These are phyloP conservation scores for Quercus ilex DNA, from an alignment of 306 rosid genomes.

Conservation along the genomic window DNA sequence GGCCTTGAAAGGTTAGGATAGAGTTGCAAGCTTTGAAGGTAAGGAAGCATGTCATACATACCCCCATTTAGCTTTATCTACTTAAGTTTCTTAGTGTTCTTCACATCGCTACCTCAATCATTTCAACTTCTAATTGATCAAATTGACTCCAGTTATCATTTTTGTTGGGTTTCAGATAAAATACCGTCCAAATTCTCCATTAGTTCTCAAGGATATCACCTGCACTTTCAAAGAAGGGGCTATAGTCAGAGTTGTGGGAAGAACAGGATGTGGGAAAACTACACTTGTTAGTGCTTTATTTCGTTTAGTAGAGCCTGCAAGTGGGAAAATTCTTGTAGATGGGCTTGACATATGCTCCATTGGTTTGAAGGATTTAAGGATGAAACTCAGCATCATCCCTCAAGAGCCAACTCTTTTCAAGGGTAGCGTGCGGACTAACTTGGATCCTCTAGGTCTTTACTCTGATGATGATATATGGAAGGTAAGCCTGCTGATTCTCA, in stretches of 20 bases:
- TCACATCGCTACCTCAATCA: not conserved
- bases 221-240: conserved; percentile 51
- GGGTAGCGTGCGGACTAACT: conserved; percentile 48
- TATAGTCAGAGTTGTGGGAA: conserved; percentile 59
- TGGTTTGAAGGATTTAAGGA: conserved; percentile 54
- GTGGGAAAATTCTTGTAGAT: conserved; percentile 45
- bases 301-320: conserved; percentile 49
- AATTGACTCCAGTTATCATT: not conserved
- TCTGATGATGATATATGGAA: conserved; percentile 60
- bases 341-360: conserved; percentile 47
- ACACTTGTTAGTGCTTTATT: conserved; percentile 56
- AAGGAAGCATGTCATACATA: not conserved
- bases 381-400: conserved; percentile 59
- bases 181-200: conserved; percentile 44
- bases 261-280: conserved; percentile 64
- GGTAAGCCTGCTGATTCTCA: conserved; percentile 22
- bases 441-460: conserved; percentile 53
- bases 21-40: conserved; percentile 44
- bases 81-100: not conserved
- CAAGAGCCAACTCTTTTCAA: conserved; percentile 60
- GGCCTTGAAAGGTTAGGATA: conserved; percentile 51
- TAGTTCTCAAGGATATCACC: conserved; percentile 49
- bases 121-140: not conserved
- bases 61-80: no score
- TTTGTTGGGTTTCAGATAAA: conserved; percentile 29